Base-by-base conservation (phyloP, 1,284 basidiomycete genomes). In the Ustilago bromivora region DNA sequence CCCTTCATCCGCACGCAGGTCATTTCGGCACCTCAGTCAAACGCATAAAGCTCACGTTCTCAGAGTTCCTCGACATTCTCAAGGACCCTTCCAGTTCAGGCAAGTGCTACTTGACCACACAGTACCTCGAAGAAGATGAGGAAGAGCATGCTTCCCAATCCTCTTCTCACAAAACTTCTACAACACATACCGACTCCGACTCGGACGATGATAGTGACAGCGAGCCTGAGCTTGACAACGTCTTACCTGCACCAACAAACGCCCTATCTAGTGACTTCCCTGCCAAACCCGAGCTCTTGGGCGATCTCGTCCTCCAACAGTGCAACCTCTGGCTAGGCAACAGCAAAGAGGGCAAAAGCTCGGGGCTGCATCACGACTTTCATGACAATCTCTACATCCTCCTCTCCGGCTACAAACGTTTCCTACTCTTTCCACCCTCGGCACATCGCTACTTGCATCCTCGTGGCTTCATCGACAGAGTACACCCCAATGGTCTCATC, bases 321-420 rank as follows among this genome's bases (percentile, higher is more conserved):
- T 84, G 82, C 74, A 86, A 86, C 54, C 62, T 86, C 10, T 86
- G 84, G 84, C 74, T 85, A 11, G 84, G 84, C 40, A 78, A 70
- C 61, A 71, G 77, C 40, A 70, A 61, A n/a, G 53, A 80, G 28
- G 80, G 77, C 19, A 80, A 78, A 51, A 83, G 78, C 57, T 80
- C 77, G 9, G 84, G 83, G 0, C 62, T 85, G 55, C 84, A 85
- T 61, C 84, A 86, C 59, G 84, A 86, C 60, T 85, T 85, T 38
- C 84, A 86, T 63, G 84, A 86, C 60, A 86, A 86, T 40, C 78
- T 86, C 38, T 86, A 86, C 72, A 67, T 84, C 40, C 74, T 85
- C 7, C 71, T 85, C n/a, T 79, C 79, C 11, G 84, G 84, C 36
- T 71, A 77, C 56, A 86, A 86, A 51, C 75, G 84, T 17, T 84